Conservation (phyloP, 805 yeast genomes). For the Saturnispora kantuleensis region DNA sequence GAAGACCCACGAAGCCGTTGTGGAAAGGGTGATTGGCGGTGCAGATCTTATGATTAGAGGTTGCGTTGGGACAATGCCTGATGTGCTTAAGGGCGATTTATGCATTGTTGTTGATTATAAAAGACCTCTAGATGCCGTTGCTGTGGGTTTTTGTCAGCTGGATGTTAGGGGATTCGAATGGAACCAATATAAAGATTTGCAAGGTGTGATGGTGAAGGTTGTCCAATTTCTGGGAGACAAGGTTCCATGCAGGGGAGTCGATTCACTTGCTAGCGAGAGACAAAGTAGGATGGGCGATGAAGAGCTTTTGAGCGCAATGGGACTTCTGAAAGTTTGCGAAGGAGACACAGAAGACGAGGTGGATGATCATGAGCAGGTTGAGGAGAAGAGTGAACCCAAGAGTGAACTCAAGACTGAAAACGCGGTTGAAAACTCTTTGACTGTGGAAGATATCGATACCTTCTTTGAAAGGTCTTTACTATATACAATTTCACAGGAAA, state of each 20-base stretch:
- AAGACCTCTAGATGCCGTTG: slow-evolving; percentile 54
- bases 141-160: slow-evolving; percentile 55
- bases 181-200: not conserved
- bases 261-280: slow-evolving; percentile 3
- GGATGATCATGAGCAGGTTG: slow-evolving; percentile 10
- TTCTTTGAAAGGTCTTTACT: slow-evolving; percentile 63
- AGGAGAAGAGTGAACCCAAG: slow-evolving; percentile 1
- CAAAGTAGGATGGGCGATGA: not conserved
- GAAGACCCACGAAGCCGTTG: slow-evolving; percentile 63
- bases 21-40: slow-evolving; percentile 62
- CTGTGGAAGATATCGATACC: slow-evolving; percentile 60
- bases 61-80: slow-evolving; percentile 49
- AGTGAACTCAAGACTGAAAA: slow-evolving; percentile 12
- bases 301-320: not conserved
- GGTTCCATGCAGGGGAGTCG: slow-evolving; percentile 36
- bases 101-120: slow-evolving; percentile 64
- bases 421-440: slow-evolving; percentile 30
- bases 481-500: slow-evolving; percentile 53
- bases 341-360: not conserved
- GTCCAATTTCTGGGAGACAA: slow-evolving; percentile 63
- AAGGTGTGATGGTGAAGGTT: slow-evolving; percentile 70
- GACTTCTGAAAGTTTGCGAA: not conserved
- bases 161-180: slow-evolving; percentile 33
- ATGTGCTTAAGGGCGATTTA: slow-evolving; percentile 40
- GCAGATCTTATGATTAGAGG: slow-evolving; percentile 81